A percentile compares a stretch with the other conserved stretches of the same genome.
Evolutionary conservation across 73 alveolate species (phyloP).

Genomic region (Paramecium primaurelia): DNA sequence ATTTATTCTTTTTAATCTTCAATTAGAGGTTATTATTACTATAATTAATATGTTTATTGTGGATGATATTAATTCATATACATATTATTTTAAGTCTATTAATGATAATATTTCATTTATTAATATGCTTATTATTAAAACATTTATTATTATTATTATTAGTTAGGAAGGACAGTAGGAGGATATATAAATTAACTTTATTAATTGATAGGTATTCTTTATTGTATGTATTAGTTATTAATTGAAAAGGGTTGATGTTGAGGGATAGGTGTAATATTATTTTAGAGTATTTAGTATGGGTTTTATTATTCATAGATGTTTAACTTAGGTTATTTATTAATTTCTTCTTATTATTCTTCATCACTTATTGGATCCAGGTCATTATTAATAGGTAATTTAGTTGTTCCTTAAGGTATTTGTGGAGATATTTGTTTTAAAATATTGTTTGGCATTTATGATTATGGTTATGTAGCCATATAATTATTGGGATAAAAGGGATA

Average conservation of each 20-base stretch:
- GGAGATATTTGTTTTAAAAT: not conserved
- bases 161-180: not conserved
- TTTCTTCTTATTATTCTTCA: not conserved
- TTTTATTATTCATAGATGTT: not conserved
- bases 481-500: not conserved
- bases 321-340: not conserved
- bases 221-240: not conserved
- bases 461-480: not conserved
- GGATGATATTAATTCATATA: not conserved
- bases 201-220: not conserved
- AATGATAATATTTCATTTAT: not conserved
- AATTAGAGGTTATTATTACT: not conserved
- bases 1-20: not conserved
- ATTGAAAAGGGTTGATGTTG: not conserved
- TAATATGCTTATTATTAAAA: not conserved
- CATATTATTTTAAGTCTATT: not conserved
- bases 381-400: not conserved
- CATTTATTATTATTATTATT: not conserved
- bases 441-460: not conserved
- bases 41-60: not conserved
- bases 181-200: not conserved
- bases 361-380: not conserved
- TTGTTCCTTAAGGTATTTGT: not conserved
- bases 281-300: not conserved
- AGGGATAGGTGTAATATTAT: not conserved